These are phyloP conservation scores for Parathielavia appendiculata DNA, from an alignment of 495 filamentous ascomycete species.

Conservation along the genomic window DNA sequence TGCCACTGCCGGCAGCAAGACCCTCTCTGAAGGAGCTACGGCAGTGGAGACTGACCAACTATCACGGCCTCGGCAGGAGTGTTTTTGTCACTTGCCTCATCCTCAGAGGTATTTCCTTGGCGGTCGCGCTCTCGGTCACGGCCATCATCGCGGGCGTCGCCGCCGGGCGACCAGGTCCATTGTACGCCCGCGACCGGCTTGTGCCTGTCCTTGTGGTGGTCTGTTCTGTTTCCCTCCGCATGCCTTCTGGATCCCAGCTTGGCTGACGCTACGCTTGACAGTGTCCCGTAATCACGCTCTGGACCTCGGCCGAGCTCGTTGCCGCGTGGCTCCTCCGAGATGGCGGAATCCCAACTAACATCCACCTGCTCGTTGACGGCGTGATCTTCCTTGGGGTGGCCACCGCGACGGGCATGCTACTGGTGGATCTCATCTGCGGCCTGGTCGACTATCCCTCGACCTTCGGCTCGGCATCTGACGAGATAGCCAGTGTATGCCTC, in stretches of 20 bases:
- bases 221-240: neutral
- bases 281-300: slow-evolving; percentile 14
- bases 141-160: slow-evolving; percentile 9
- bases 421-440: slow-evolving; percentile 18
- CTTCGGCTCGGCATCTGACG: slow-evolving; percentile 3
- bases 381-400: slow-evolving; percentile 12
- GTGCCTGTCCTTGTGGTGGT: slow-evolving; percentile 12
- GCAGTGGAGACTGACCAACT: slow-evolving; percentile 22
- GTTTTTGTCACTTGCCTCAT: slow-evolving; percentile 16
- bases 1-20: slow-evolving; percentile 16
- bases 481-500: slow-evolving; percentile 14
- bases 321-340: slow-evolving; percentile 1
- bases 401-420: neutral
- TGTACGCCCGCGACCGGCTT: neutral
- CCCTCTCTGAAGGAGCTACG: slow-evolving; percentile 19
- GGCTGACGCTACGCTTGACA: slow-evolving; percentile 2
- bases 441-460: neutral
- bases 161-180: neutral
- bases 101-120: slow-evolving; percentile 20
- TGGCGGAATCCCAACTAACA: slow-evolving; percentile 15
- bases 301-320: slow-evolving; percentile 23
- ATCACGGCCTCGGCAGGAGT: slow-evolving; percentile 9
- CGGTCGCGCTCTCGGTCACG: slow-evolving; percentile 11
- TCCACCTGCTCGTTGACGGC: slow-evolving; percentile 16
- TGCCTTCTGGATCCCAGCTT: neutral